Base-by-base conservation (phyloP, 2,329 filamentous ascomycete species). In the Dactylellina parvicollis region DNA sequence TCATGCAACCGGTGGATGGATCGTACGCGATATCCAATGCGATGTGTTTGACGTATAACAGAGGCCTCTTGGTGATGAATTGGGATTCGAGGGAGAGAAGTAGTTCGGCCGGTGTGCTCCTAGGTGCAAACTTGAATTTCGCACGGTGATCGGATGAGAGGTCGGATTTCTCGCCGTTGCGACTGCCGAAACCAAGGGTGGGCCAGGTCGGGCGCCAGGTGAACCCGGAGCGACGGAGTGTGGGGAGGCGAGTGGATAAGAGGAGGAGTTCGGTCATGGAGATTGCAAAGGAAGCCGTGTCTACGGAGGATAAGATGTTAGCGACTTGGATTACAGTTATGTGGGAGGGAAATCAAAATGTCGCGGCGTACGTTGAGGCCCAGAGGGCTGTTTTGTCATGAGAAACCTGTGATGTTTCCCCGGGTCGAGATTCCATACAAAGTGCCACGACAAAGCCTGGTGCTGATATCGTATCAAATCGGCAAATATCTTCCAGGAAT, bases 401-500 rank as follows among this genome's bases (percentile, higher is more conserved):
- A 66, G 55, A 36, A 73, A 73, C 7, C 69, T 49, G 20, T 73
- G 69, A 22, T 73, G 69, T 61, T 73, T 73, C 16, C 14, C 26
- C 3, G 69, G 60, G 26, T 73, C 69, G 4, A 73, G 49, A 8
- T 73, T 66, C 69, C 69, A 73, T 16, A 73, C 55, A 24, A 66
- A 73, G 18, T 73, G 69, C 69, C 69, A 73, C 16, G 69, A 73
- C 4, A 47, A 55, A n/a, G 69, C 59, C 16, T 66, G 60, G 36
- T 73, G 69, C 38, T 73, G 69, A 18, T 66, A 73, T 61, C 69
- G 34, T 26, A 73, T 73, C 42, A 73, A 54, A 56, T 73, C 69
- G 28, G 69, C 69, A 46, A 73, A 66, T 61, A 66, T 66, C 55
- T 73, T 73, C 69, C 69, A 73, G 9, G 69, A 73, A 26, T 73